Evolutionary conservation across 257 asterid species (phyloP), one percentile per base, ranked within the genome.

Genomic region (Thymus quinquecostatus): DNA sequence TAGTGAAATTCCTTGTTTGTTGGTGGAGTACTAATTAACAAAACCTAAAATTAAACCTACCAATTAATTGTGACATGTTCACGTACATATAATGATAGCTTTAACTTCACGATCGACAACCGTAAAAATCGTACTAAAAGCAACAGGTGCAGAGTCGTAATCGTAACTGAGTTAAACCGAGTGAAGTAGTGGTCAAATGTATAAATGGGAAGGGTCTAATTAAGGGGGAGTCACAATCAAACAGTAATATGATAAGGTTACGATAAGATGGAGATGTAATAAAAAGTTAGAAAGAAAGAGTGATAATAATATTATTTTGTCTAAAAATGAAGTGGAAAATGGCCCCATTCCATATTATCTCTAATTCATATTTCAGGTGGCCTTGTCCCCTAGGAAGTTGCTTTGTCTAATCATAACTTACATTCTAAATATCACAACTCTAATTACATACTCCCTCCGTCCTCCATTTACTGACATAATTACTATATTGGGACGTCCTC

Each of bases 191-290:
- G 47, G 32, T 2, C 33, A 14, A 53, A 60, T 66, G 51, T 43
- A 43, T 43, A 9, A 6, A 43, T 4, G 1, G n/a, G 12, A 45
- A 74, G 63, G 64, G 48, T 43, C 28, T 38, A 13, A 32, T 27
- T 57, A 64, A 38, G 70, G 69, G 69, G 53, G 45, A 34, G 78
- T 75, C 80, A 62, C 67, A 71, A 59, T 77, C 75, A 56, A 36
- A 79, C 75, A 75, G 75, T 75, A 13, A 12, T 5, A 38, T 33
- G 84, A 80, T 80, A 71, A 72, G 84, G 78, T 64, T 30, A 32
- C 48, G 80, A 79, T 67, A 78, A 68, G 82, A 71, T 77, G 57
- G 60, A 3, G 28, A 60, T 53, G 49, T 47, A 71, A 66, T 77
- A 66, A 61, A 1, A 13, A 68, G 45, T 45, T 28, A 13, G 62